phyloP scores from a whole-genome alignment of 2,329 filamentous ascomycete species.

The Phialophora tarda region DNA sequence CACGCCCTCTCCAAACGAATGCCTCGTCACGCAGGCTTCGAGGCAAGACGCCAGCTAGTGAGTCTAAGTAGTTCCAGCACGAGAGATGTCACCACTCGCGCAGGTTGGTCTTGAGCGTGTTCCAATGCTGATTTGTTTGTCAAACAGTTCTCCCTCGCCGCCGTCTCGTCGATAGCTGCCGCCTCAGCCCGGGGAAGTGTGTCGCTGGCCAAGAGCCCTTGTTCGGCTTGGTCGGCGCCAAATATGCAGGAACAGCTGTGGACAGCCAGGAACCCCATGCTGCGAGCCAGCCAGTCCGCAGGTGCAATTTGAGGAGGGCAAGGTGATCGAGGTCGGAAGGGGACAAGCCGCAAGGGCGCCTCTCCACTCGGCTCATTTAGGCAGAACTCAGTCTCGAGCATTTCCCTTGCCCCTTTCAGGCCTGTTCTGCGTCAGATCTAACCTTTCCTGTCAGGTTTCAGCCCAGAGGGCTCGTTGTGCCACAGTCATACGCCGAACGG shows the following conservation, averaged over 20 bases:
- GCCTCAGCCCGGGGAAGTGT: slow-evolving; percentile 14
- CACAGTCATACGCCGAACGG: slow-evolving; percentile 26
- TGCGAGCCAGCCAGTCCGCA: slow-evolving; percentile 7
- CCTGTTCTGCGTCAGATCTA: slow-evolving; percentile 21
- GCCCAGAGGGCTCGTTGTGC: slow-evolving; percentile 31
- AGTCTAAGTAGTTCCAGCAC: background rate
- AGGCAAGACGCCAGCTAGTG: background rate
- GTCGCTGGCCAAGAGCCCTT: slow-evolving; percentile 15
- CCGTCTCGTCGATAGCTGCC: slow-evolving; percentile 16
- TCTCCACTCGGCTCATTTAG: slow-evolving; percentile 11
- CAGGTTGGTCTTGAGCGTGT: background rate
- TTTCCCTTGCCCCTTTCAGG: slow-evolving; percentile 24
- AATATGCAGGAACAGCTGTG: slow-evolving; percentile 34
- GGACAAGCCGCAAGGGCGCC: slow-evolving; percentile 1
- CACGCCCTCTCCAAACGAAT: background rate
- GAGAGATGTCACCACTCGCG: slow-evolving; percentile 4
- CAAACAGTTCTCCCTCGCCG: background rate
- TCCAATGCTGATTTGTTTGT: slow-evolving; percentile 13
- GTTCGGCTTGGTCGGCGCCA: slow-evolving; percentile 27
- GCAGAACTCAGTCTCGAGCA: slow-evolving; percentile 12
- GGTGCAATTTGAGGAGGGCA: slow-evolving; percentile 13
- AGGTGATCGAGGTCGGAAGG: slow-evolving; percentile 4
- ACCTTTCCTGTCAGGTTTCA: slow-evolving; percentile 29
- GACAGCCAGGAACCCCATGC: slow-evolving; percentile 18
- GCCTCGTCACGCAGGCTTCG: background rate